These are phyloP conservation scores for Fusarium clavum DNA, from an alignment of 2,329 filamentous ascomycete species.

Conservation along the genomic window DNA sequence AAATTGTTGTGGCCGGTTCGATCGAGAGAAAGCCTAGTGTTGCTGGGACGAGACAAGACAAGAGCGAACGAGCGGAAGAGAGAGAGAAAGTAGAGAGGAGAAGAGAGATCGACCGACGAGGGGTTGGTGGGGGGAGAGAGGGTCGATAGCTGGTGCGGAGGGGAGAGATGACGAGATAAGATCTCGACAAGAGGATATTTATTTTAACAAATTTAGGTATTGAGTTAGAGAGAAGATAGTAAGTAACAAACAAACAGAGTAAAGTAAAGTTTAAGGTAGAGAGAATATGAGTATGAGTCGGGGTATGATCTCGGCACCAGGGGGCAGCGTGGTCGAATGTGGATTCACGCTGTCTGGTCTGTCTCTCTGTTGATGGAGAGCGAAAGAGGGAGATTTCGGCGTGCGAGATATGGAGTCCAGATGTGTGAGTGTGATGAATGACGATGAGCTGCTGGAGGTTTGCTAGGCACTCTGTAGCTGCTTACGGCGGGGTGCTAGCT, in stretches of 20 bases:
- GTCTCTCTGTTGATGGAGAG: slow-evolving; percentile 20
- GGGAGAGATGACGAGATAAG: slow-evolving; percentile 29
- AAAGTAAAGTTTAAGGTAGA: slow-evolving; percentile 4
- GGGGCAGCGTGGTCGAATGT: slow-evolving; percentile 32
- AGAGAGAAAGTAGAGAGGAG: slow-evolving; percentile 29
- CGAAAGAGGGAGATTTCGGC: slow-evolving; percentile 32
- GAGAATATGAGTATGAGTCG: slow-evolving; percentile 26
- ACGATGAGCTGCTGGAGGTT: neutral
- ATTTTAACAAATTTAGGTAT: slow-evolving; percentile 3
- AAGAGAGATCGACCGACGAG: slow-evolving; percentile 38
- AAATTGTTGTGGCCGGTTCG: slow-evolving; percentile 39
- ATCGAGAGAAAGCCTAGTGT: slow-evolving; percentile 45
- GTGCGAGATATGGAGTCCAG: slow-evolving; percentile 15
- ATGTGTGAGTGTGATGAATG: slow-evolving; percentile 9
- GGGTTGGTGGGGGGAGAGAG: slow-evolving; percentile 31
- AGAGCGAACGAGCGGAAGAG: slow-evolving; percentile 24
- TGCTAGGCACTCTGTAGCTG: slow-evolving; percentile 2
- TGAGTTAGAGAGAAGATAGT: slow-evolving; percentile 13
- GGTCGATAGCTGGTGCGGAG: slow-evolving; percentile 16
- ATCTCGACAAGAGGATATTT: slow-evolving; percentile 24
- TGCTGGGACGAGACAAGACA: slow-evolving; percentile 33
- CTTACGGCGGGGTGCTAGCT: slow-evolving; percentile 9
- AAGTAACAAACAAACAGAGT: neutral
- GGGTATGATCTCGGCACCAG: slow-evolving; percentile 38
- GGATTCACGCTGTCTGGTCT: slow-evolving; percentile 27